These are phyloP conservation scores for Claviceps fusiformis DNA, from an alignment of 2,329 filamentous ascomycete species.

Conservation along the genomic window DNA sequence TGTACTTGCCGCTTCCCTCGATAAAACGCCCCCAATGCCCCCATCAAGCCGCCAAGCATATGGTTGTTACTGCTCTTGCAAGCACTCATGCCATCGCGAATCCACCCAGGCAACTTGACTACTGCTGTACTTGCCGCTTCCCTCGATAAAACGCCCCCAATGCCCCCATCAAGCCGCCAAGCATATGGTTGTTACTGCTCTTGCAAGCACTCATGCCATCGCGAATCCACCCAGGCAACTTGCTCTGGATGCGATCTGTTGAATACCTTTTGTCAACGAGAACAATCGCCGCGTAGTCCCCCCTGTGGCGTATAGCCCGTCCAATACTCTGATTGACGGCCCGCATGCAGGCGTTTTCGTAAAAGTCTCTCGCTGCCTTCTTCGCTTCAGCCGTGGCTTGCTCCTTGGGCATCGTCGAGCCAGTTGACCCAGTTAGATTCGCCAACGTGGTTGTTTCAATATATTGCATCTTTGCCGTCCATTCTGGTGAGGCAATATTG, in stretches of 20 bases:
- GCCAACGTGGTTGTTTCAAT: conserved; percentile 49
- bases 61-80: conserved; percentile 22
- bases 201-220: conserved; percentile 45
- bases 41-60: conserved; percentile 43
- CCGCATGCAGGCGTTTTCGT: conserved; percentile 92
- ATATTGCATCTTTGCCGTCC: conserved; percentile 84
- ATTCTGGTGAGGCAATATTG: conserved; percentile 77
- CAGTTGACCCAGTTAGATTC: conserved; percentile 17
- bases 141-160: conserved; percentile 44
- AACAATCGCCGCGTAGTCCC: conserved; percentile 83
- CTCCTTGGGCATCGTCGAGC: conserved; percentile 9
- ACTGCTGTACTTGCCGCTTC: conserved; percentile 21
- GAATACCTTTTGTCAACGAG: conserved; percentile 71
- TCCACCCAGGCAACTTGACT: conserved; percentile 70
- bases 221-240: conserved; percentile 82
- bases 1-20: conserved; percentile 27
- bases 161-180: conserved; percentile 45
- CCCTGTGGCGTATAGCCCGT: conserved; percentile 73
- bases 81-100: conserved; percentile 52
- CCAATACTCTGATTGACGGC: conserved; percentile 96
- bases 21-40: conserved; percentile 43
- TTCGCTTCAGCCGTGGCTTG: conserved; percentile 25
- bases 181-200: conserved; percentile 15
- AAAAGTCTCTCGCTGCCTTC: conserved; percentile 60
- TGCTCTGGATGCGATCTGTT: conserved; percentile 57